Evolutionary conservation across 1,284 basidiomycete genomes (phyloP).

Genomic region (Hypsizygus ulmarius): DNA sequence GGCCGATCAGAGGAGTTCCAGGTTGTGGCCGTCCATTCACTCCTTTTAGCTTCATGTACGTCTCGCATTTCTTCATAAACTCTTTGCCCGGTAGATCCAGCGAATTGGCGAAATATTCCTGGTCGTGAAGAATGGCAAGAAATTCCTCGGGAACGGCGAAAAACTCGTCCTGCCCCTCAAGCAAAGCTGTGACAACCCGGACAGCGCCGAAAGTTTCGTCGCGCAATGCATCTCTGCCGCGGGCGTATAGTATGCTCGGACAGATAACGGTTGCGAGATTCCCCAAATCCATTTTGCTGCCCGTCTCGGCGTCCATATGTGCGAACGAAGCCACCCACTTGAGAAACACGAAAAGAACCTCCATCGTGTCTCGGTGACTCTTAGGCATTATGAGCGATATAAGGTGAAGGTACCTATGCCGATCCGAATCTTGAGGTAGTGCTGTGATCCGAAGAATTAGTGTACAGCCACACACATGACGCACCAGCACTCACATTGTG

Average conservation of each 20-base stretch:
- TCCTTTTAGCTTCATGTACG: conserved; percentile 56
- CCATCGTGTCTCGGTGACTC: conserved; percentile 94
- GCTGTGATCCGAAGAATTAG: conserved; percentile 41
- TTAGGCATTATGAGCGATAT: conserved; percentile 88
- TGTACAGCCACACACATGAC: conserved; percentile 5
- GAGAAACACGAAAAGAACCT: conserved; percentile 96
- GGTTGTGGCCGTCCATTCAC: conserved; percentile 37
- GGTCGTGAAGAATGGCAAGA: conserved; percentile 76
- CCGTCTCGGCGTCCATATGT: conserved; percentile 96
- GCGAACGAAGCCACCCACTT: conserved; percentile 99
- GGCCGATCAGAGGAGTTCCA: conserved; percentile 31
- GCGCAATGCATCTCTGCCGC: conserved; percentile 82
- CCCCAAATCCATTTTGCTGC: conserved; percentile 96
- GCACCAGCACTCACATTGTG: conserved; percentile 66
- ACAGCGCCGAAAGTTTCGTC: conserved; percentile 95
- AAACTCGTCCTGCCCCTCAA: conserved; percentile 95
- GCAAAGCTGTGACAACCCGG: conserved; percentile 76
- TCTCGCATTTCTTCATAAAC: conserved; percentile 87
- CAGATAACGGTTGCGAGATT: conserved; percentile 98
- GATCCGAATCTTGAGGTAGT: conserved; percentile 74
- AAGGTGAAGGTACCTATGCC: conserved; percentile 83
- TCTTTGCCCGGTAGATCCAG: conserved; percentile 86
- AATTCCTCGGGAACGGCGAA: conserved; percentile 89
- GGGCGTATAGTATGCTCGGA: conserved; percentile 90
- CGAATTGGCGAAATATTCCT: conserved; percentile 80